These are phyloP conservation scores for Cladorrhinum samala DNA, from an alignment of 495 filamentous ascomycete species.

Conservation along the genomic window DNA sequence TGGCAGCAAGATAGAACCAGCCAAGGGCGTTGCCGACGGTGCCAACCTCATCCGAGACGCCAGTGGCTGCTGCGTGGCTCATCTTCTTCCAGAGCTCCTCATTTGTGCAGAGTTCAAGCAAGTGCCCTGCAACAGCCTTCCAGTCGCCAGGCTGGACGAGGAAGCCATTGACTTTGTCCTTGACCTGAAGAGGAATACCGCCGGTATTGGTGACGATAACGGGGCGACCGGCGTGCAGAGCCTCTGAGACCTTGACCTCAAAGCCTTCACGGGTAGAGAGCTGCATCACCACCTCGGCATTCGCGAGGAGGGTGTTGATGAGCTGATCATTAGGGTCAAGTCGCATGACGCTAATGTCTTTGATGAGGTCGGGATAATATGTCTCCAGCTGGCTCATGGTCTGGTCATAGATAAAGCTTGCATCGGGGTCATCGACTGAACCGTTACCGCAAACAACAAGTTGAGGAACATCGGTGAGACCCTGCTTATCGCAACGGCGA, in stretches of 20 bases:
- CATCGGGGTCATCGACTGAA: constrained; percentile 82
- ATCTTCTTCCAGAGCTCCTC: constrained; percentile 57
- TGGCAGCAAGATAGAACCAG: constrained; percentile 72
- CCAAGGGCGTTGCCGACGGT: constrained; percentile 73
- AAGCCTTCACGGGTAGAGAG: constrained; percentile 82
- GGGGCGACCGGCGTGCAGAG: constrained; percentile 76
- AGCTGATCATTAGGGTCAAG: constrained; percentile 74
- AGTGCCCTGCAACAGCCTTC: constrained; percentile 62
- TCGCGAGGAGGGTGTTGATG: constrained; percentile 73
- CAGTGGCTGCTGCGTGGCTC: constrained; percentile 55
- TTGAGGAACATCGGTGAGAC: constrained; percentile 54
- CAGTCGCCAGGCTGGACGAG: constrained; percentile 69
- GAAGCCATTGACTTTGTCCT: constrained; percentile 68
- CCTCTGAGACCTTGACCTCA: constrained; percentile 86
- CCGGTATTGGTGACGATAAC: constrained; percentile 74
- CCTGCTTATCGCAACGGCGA: constrained; percentile 44
- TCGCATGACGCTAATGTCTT: constrained; percentile 68
- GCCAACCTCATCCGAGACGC: constrained; percentile 76
- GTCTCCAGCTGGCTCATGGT: constrained; percentile 61
- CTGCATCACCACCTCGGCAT: constrained; percentile 68
- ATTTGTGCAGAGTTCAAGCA: constrained; percentile 66
- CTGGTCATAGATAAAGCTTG: constrained; percentile 63
- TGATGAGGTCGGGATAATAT: constrained; percentile 40
- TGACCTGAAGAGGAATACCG: constrained; percentile 77
- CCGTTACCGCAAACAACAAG: constrained; percentile 72